Evolutionary conservation across 495 filamentous ascomycete genomes (phyloP).

Genomic region (Lasiosphaeriaceae sp.): DNA sequence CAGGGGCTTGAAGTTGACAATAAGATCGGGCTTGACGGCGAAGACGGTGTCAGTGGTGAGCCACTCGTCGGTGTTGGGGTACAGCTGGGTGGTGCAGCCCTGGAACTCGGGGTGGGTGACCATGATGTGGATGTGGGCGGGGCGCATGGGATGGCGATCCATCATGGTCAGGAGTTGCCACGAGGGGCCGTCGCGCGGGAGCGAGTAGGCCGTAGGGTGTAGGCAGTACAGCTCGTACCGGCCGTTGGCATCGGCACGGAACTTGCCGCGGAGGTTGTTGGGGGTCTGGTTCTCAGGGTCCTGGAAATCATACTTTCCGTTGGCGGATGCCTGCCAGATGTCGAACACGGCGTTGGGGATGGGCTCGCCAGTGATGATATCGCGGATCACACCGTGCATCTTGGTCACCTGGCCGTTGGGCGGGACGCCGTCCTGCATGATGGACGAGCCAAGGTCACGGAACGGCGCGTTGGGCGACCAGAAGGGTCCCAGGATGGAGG

Average conservation of each 20-base stretch:
- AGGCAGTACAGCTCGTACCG: constrained; percentile 79
- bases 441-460: constrained; percentile 63
- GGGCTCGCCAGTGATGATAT: constrained; percentile 68
- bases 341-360: constrained; percentile 71
- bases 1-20: constrained; percentile 67
- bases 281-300: constrained; percentile 69
- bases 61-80: constrained; percentile 66
- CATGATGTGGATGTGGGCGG: constrained; percentile 83
- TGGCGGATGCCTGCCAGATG: constrained; percentile 82
- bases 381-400: constrained; percentile 73
- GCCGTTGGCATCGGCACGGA: constrained; percentile 70
- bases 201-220: constrained; percentile 74
- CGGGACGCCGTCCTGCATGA: constrained; percentile 63
- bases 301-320: constrained; percentile 89
- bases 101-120: constrained; percentile 53
- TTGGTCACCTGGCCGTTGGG: constrained; percentile 58
- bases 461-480: constrained; percentile 81
- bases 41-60: constrained; percentile 71
- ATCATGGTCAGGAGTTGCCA: constrained; percentile 64
- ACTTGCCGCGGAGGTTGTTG: constrained; percentile 84
- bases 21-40: constrained; percentile 72
- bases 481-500: constrained; percentile 82
- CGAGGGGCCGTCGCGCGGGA: constrained; percentile 71
- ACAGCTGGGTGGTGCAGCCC: constrained; percentile 73
- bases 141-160: constrained; percentile 79